Conservation (phyloP, 768 basidiomycete species). For the Suillus luteus region DNA sequence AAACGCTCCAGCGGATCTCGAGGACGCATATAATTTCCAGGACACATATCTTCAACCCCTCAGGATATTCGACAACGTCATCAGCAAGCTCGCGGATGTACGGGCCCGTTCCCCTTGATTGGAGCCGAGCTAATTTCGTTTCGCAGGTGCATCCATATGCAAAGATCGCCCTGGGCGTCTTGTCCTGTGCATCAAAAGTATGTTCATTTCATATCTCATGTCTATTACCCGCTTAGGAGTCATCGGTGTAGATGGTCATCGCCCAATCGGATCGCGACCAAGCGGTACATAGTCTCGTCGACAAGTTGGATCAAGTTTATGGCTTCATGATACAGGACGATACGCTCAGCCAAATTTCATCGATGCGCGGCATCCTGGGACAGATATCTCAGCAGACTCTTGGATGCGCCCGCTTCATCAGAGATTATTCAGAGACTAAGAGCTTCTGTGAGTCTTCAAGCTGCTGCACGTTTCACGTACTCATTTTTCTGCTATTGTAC, state of each 20-base stretch:
- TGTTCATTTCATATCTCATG: neutral
- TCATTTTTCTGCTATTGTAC: neutral
- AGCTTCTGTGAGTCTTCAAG: conserved; percentile 11
- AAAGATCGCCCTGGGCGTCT: neutral
- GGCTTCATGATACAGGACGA: conserved; percentile 6
- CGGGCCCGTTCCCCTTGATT: neutral
- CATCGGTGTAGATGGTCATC: neutral
- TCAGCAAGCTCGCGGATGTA: neutral
- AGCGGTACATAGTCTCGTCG: conserved; percentile 1
- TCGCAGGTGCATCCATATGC: conserved; percentile 8
- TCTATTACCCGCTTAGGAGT: too few species aligned
- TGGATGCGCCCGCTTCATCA: conserved; percentile 13
- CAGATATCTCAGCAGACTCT: conserved; percentile 8
- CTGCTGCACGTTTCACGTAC: neutral
- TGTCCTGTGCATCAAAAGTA: conserved; percentile 7
- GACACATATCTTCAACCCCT: neutral
- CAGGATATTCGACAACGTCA: neutral
- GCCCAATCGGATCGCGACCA: conserved; percentile 7
- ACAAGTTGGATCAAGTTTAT: conserved; percentile 9
- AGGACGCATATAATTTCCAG: neutral
- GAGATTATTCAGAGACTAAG: conserved; percentile 11
- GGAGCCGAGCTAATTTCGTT: neutral
- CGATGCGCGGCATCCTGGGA: conserved; percentile 2
- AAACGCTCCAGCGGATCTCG: neutral
- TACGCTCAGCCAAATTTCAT: neutral